Percentiles rank a stretch among this genome's conserved stretches.
Evolutionary conservation across 176 grass and related monocot genomes (phyloP).

Genomic region (Paspalum vaginatum): DNA sequence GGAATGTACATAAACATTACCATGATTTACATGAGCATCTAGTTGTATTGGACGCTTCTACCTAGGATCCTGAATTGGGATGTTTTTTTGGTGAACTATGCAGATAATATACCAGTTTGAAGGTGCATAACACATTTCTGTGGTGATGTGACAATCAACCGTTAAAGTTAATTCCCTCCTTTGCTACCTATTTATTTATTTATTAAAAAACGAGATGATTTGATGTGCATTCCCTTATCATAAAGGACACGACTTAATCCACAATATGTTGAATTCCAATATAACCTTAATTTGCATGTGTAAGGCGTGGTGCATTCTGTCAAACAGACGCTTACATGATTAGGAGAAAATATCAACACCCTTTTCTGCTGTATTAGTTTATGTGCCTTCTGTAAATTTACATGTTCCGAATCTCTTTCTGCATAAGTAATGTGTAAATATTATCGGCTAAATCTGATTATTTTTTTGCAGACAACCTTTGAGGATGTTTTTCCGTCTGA

Average conservation of each 20-base stretch:
- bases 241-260: not conserved
- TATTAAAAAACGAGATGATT: not conserved
- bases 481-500: conserved; percentile 98
- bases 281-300: not conserved
- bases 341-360: not conserved
- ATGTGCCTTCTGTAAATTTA: conserved; percentile 3
- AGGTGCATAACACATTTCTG: not conserved
- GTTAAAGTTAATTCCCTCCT: not conserved
- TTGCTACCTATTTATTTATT: not conserved
- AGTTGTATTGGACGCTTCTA: conserved; percentile 12
- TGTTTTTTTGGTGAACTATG: not conserved
- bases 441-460: conserved; percentile 17
- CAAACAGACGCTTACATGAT: not conserved
- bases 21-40: not conserved
- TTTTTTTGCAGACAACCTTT: conserved; percentile 76
- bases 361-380: conserved; percentile 1
- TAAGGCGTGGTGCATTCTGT: not conserved
- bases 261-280: not conserved
- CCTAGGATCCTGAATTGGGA: not conserved
- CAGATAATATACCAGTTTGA: conserved; percentile 6
- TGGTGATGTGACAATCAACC: not conserved
- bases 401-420: not conserved
- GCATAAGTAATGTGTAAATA: conserved; percentile 24
- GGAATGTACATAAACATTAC: not conserved
- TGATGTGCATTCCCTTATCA: not conserved